Conservation (phyloP, 176 grass and related monocot species). For the Avena atlantica region DNA sequence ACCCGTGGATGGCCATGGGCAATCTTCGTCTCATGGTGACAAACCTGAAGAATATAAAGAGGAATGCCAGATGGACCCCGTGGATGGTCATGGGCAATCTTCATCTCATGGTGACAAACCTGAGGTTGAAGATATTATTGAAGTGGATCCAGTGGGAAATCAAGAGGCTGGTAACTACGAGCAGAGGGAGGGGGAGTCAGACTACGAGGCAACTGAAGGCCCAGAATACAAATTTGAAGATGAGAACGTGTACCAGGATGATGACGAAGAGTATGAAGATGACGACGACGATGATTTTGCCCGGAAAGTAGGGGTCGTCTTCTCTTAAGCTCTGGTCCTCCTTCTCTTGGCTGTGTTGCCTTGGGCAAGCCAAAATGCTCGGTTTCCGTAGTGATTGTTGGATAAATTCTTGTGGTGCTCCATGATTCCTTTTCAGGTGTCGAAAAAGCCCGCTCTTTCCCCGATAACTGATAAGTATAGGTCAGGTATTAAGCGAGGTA, state of each 20-base stretch:
- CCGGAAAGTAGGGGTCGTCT: conserved; percentile 74
- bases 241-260: conserved; percentile 63
- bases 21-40: conserved; percentile 48
- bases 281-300: conserved; percentile 94
- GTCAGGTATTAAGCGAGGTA: conserved; percentile 46
- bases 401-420: conserved; percentile 43
- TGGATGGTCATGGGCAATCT: conserved; percentile 55
- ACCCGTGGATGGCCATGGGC: conserved; percentile 50
- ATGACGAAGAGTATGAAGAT: conserved; percentile 72
- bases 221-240: conserved; percentile 62
- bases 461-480: conserved; percentile 52
- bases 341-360: conserved; percentile 38
- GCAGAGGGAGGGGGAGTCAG: conserved; percentile 55
- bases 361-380: conserved; percentile 42
- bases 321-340: conserved; percentile 51
- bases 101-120: conserved; percentile 45
- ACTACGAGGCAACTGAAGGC: conserved; percentile 58
- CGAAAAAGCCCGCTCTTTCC: conserved; percentile 44
- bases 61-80: background rate
- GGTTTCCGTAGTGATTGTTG: conserved; percentile 43
- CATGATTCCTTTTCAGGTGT: conserved; percentile 40
- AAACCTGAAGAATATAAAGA: conserved; percentile 32
- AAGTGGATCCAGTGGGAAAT: conserved; percentile 55
- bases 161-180: conserved; percentile 59
- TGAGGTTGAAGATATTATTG: conserved; percentile 50